A percentile compares a stretch with the other conserved stretches of the same genome.
Evolutionary conservation across 2,329 filamentous ascomycete genomes (phyloP).

Genomic region (Fusarium penzigii): DNA sequence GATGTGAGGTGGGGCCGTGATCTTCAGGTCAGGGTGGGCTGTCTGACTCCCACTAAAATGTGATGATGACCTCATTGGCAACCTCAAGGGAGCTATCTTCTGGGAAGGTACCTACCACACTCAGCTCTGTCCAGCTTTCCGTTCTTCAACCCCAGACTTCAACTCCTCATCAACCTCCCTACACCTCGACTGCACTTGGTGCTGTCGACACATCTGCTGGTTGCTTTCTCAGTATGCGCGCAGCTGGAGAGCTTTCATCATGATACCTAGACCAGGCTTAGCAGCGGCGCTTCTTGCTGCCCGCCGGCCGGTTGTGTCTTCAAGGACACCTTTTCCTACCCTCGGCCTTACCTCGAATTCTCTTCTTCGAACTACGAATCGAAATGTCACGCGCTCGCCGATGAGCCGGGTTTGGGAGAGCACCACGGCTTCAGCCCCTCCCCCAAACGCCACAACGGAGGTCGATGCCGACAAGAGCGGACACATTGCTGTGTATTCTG

Average conservation of each 20-base stretch:
- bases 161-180: background rate
- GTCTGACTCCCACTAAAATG: conserved; percentile 10
- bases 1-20: background rate
- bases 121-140: background rate
- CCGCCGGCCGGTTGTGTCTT: conserved; percentile 21
- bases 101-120: background rate
- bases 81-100: conserved; percentile 3
- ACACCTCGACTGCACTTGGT: background rate
- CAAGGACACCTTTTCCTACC: conserved; percentile 7
- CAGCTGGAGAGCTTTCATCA: conserved; percentile 15
- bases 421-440: conserved; percentile 16
- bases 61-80: conserved; percentile 15
- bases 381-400: conserved; percentile 4
- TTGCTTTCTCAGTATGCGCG: conserved; percentile 11
- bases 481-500: conserved; percentile 73
- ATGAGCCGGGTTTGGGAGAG: conserved; percentile 27
- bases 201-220: background rate
- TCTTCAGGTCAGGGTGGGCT: background rate
- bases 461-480: conserved; percentile 68
- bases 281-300: conserved; percentile 25
- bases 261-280: conserved; percentile 32
- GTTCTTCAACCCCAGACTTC: background rate
- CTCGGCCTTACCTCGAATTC: conserved; percentile 12
- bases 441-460: conserved; percentile 10
- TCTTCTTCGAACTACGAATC: conserved; percentile 9